These are phyloP conservation scores for Lithospermum erythrorhizon DNA, from an alignment of 257 asterid species.

Conservation along the genomic window DNA sequence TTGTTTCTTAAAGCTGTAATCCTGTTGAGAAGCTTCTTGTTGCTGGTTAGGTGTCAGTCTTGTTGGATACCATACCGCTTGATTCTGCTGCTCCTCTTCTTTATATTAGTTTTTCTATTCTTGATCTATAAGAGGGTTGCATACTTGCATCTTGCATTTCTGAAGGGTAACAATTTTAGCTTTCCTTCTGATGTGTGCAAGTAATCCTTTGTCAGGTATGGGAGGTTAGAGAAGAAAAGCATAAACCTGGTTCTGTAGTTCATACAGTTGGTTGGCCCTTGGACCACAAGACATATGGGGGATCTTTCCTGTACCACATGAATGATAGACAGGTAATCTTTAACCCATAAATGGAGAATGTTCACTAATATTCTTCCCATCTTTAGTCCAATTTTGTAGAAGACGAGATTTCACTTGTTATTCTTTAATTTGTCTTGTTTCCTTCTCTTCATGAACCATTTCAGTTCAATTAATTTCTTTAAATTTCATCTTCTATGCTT, in stretches of 20 bases:
- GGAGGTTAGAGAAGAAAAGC: conserved; percentile 74
- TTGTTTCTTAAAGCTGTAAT: no score
- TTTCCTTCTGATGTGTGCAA: conserved; percentile 8
- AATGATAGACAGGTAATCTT: conserved; percentile 66
- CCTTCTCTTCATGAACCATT: background rate
- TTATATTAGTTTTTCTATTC: no score
- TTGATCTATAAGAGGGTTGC: no score
- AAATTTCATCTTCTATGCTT: conserved; percentile 1
- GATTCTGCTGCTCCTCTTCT: no score
- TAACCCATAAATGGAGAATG: background rate
- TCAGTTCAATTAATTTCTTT: background rate
- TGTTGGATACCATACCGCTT: no score
- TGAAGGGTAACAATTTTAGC: background rate
- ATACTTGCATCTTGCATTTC: background rate
- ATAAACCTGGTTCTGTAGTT: conserved; percentile 70
- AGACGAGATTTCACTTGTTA: no score
- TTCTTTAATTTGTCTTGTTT: background rate
- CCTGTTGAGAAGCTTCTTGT: no score
- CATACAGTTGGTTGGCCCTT: conserved; percentile 98
- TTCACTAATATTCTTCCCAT: background rate
- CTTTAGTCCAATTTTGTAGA: no score
- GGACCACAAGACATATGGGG: conserved; percentile 82
- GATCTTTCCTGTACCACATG: conserved; percentile 94
- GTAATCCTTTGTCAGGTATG: conserved; percentile 55
- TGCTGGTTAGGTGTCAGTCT: no score